A percentile compares a stretch with the other conserved stretches of the same genome.
Evolutionary conservation across 495 filamentous ascomycete genomes (phyloP).

Genomic region (Neurospora sp.): DNA sequence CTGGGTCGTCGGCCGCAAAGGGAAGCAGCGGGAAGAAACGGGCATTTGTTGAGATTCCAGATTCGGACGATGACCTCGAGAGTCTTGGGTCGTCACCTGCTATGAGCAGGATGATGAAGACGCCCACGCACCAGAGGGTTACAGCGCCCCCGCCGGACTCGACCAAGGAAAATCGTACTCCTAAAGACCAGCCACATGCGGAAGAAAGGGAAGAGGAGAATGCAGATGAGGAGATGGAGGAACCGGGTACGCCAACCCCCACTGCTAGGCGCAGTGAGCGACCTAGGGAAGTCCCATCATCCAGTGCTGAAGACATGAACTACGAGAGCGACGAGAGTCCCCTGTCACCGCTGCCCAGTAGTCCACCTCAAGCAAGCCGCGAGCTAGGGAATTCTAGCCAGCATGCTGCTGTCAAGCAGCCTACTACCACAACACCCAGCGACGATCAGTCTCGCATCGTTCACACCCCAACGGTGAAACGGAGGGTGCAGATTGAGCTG

Average conservation of each 20-base stretch:
- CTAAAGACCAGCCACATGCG: conserved; percentile 5
- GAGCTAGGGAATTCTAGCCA: not conserved
- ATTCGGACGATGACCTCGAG: conserved; percentile 31
- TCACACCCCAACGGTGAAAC: conserved; percentile 1
- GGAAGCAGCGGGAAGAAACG: conserved; percentile 4
- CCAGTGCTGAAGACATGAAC: not conserved
- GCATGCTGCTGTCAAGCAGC: not conserved
- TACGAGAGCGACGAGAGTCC: not conserved
- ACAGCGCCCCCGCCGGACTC: not conserved
- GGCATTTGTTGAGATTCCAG: conserved; percentile 24
- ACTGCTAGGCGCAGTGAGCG: not conserved
- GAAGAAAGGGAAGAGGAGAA: conserved; percentile 18
- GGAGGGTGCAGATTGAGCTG: conserved; percentile 12
- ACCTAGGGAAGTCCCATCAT: not conserved
- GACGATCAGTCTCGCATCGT: not conserved
- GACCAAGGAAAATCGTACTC: conserved; percentile 10
- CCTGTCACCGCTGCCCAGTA: not conserved
- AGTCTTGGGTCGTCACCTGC: conserved; percentile 14
- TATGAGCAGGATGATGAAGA: not conserved
- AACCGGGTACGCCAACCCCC: conserved; percentile 6
- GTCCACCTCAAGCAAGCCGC: not conserved
- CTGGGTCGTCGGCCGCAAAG: conserved; percentile 1
- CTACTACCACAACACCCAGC: not conserved
- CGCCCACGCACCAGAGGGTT: not conserved
- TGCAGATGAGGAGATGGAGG: conserved; percentile 14